A percentile compares a stretch with the other conserved stretches of the same genome.
These are phyloP conservation scores for Ustilago curta DNA, from an alignment of 1,284 basidiomycete species.

Conservation along the genomic window DNA sequence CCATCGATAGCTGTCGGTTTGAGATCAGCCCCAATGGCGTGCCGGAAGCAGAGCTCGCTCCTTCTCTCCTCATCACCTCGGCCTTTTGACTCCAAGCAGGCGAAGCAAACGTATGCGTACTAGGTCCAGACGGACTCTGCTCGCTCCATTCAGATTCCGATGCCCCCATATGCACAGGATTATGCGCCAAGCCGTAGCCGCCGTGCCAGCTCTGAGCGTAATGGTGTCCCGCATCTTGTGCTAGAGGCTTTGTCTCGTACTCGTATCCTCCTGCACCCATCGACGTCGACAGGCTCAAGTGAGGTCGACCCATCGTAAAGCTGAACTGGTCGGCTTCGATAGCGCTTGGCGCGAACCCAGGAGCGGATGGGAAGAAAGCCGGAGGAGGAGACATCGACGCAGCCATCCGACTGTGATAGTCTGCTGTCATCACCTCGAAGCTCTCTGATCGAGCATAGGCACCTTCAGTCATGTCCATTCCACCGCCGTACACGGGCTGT, in stretches of 20 bases:
- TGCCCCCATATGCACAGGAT: conserved; percentile 9
- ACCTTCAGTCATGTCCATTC: conserved; percentile 6
- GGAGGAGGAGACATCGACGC: conserved; percentile 30
- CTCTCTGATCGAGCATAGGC: conserved; percentile 11
- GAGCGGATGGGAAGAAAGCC: conserved; percentile 15
- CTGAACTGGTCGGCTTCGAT: conserved; percentile 16
- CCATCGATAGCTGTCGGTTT: conserved; percentile 24
- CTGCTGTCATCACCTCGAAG: conserved; percentile 8
- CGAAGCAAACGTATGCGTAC: conserved; percentile 30
- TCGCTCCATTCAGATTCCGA: conserved; percentile 44
- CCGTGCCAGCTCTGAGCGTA: conserved; percentile 31
- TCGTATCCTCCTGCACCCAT: conserved; percentile 6
- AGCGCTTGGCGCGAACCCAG: background rate
- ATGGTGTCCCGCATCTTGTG: conserved; percentile 12
- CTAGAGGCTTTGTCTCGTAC: conserved; percentile 18
- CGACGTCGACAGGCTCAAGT: conserved; percentile 6
- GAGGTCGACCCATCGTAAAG: conserved; percentile 6
- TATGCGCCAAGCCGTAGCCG: conserved; percentile 12
- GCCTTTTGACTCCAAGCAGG: conserved; percentile 43
- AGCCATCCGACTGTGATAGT: conserved; percentile 17
- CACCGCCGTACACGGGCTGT: conserved; percentile 2
- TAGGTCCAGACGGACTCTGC: conserved; percentile 33
- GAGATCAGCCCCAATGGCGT: conserved; percentile 21
- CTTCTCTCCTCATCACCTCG: conserved; percentile 28
- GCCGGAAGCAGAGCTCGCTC: conserved; percentile 5